phyloP scores from a whole-genome alignment of 2,329 filamentous ascomycete genomes.

The Calonectria pauciramosa region DNA sequence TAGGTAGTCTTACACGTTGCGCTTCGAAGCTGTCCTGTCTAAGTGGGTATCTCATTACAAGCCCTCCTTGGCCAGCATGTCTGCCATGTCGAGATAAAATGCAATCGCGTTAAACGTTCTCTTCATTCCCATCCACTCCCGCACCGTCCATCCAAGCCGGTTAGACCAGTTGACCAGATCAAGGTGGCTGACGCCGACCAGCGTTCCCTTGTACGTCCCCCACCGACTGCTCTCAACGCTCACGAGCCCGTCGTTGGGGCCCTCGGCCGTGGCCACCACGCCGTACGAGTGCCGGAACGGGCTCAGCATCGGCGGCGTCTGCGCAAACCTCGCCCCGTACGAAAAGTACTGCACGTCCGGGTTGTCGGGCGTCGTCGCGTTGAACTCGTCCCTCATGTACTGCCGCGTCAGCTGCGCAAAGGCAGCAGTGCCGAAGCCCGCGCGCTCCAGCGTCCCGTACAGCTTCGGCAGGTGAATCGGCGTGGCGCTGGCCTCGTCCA shows the following conservation, averaged over 20 bases:
- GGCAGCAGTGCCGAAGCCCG: conserved; percentile 70
- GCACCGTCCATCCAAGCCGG: conserved; percentile 66
- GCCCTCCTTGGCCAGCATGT: conserved; percentile 80
- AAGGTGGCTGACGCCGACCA: conserved; percentile 73
- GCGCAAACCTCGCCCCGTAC: conserved; percentile 66
- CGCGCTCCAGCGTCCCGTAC: conserved; percentile 64
- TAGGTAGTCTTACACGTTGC: background rate
- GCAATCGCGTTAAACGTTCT: conserved; percentile 76
- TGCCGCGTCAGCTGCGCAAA: conserved; percentile 71
- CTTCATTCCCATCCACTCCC: conserved; percentile 66
- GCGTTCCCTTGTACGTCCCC: conserved; percentile 75
- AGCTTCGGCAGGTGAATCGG: conserved; percentile 65
- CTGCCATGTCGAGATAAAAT: conserved; percentile 75
- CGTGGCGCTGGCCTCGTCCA: conserved; percentile 57
- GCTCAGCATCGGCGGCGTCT: conserved; percentile 71
- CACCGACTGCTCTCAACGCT: conserved; percentile 74
- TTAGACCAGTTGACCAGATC: conserved; percentile 80
- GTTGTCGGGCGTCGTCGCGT: conserved; percentile 68
- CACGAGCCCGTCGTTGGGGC: conserved; percentile 76
- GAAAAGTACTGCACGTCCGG: conserved; percentile 71
- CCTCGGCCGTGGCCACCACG: conserved; percentile 66
- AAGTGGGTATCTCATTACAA: conserved; percentile 42
- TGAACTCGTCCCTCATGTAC: conserved; percentile 73
- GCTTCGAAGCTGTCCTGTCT: background rate
- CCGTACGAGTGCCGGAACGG: conserved; percentile 68